These are phyloP conservation scores for Apiospora rasikravindrae DNA, from an alignment of 2,329 filamentous ascomycete species.

Conservation along the genomic window DNA sequence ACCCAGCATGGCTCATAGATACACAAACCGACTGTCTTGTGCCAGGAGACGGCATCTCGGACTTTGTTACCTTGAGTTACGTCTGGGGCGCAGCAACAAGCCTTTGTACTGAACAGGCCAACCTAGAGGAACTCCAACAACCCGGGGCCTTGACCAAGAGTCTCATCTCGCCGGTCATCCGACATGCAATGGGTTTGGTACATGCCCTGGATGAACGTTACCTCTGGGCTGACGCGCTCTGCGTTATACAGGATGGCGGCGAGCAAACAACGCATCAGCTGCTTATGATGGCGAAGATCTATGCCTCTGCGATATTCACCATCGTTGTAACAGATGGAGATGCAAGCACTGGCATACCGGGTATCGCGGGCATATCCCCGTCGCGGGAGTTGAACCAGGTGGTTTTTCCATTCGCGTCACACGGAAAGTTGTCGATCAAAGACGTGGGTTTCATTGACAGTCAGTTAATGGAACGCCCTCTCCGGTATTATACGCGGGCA, in stretches of 20 bases:
- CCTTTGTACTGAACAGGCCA: background rate
- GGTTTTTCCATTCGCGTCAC: background rate
- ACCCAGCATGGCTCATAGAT: background rate
- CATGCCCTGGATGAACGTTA: background rate
- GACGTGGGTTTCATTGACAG: background rate
- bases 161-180: background rate
- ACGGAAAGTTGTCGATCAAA: background rate
- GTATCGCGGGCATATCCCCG: background rate
- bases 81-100: background rate
- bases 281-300: background rate
- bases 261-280: background rate
- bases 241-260: background rate
- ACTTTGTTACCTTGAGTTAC: background rate
- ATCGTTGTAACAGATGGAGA: background rate
- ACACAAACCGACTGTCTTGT: background rate
- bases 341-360: background rate
- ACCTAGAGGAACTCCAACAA: background rate
- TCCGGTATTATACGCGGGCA: background rate
- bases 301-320: background rate
- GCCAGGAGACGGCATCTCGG: background rate
- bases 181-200: background rate
- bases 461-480: background rate
- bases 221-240: background rate
- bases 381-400: background rate
- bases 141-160: background rate